These are phyloP conservation scores for Mucor indicus DNA, from an alignment of 371 early-diverging fungal species.

Conservation along the genomic window DNA sequence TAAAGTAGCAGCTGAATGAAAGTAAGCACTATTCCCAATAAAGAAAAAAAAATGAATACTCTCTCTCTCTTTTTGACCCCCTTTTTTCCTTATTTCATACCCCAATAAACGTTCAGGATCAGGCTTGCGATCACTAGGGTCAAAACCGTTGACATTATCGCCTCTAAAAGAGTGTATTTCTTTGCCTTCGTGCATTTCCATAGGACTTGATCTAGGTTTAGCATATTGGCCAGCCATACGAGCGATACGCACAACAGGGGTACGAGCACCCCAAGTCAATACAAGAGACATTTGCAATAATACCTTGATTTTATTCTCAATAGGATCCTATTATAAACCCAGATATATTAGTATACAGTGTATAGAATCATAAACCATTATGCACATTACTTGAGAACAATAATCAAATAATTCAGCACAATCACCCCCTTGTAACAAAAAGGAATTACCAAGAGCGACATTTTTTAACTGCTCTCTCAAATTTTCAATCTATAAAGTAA, in stretches of 20 bases:
- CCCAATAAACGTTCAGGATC: conserved; percentile 90
- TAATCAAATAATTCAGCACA: conserved; percentile 98
- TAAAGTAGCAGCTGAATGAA: conserved; percentile 95
- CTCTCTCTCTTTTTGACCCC: no score
- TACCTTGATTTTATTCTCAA: conserved; percentile 93
- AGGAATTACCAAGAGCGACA: conserved; percentile 88
- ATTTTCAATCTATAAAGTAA: conserved; percentile 65
- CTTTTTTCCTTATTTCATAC: conserved; percentile 48
- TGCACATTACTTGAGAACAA: conserved; percentile 71
- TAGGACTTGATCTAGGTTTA: conserved; percentile 93
- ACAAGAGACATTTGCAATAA: conserved; percentile 96
- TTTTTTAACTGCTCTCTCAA: conserved; percentile 82
- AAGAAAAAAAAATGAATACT: conserved; percentile 1
- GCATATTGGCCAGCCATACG: conserved; percentile 98
- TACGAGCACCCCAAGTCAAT: conserved; percentile 89
- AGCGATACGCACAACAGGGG: conserved; percentile 92
- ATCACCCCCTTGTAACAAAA: conserved; percentile 96
- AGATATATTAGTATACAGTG: neutral
- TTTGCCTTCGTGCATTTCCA: conserved; percentile 83
- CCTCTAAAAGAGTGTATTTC: conserved; percentile 80
- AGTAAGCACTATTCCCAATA: conserved; percentile 73
- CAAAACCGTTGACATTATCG: conserved; percentile 95
- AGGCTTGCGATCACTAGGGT: conserved; percentile 83
- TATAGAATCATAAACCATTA: no score
- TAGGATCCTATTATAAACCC: conserved; percentile 58